Conservation (phyloP, 164 flowering plant species). For the Malania oleifera region DNA sequence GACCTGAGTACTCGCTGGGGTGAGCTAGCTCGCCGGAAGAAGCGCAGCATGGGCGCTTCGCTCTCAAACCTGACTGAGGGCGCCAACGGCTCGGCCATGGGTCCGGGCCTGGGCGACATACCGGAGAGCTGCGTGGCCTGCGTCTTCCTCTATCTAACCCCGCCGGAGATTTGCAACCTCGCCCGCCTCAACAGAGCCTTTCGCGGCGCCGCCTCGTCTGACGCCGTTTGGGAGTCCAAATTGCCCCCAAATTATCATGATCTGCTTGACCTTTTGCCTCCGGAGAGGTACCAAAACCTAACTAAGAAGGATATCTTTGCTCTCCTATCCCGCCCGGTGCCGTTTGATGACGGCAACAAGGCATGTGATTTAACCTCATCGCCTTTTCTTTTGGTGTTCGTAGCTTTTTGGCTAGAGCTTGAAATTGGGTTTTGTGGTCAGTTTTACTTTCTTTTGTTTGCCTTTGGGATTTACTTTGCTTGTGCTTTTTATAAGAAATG, state of each 20-base stretch:
- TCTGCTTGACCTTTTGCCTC: constrained; percentile 52
- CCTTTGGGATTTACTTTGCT: not conserved
- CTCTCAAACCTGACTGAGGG: constrained; percentile 71
- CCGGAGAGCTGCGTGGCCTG: constrained; percentile 97
- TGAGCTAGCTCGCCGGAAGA: not conserved
- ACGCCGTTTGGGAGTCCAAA: constrained; percentile 88
- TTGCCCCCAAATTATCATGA: constrained; percentile 70
- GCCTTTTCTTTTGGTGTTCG: not conserved
- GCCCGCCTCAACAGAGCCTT: constrained; percentile 91
- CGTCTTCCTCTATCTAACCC: constrained; percentile 75
- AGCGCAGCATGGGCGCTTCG: constrained; percentile 49
- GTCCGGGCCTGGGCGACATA: constrained; percentile 91
- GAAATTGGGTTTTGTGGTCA: constrained; percentile 2
- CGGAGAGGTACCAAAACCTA: constrained; percentile 31
- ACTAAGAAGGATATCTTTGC: constrained; percentile 86
- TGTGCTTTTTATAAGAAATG: not conserved
- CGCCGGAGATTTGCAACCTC: constrained; percentile 98
- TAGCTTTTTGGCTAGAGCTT: not conserved
- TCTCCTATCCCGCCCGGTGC: constrained; percentile 68
- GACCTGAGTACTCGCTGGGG: not conserved
- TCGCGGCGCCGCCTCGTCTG: constrained; percentile 95
- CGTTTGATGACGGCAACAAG: constrained; percentile 77
- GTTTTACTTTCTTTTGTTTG: not conserved
- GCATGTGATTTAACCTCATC: constrained; percentile 20
- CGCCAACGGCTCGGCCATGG: constrained; percentile 29